Evolutionary conservation across 1,139 yeast genomes (phyloP).

Genomic region (Nakaseomyces bracarensis): DNA sequence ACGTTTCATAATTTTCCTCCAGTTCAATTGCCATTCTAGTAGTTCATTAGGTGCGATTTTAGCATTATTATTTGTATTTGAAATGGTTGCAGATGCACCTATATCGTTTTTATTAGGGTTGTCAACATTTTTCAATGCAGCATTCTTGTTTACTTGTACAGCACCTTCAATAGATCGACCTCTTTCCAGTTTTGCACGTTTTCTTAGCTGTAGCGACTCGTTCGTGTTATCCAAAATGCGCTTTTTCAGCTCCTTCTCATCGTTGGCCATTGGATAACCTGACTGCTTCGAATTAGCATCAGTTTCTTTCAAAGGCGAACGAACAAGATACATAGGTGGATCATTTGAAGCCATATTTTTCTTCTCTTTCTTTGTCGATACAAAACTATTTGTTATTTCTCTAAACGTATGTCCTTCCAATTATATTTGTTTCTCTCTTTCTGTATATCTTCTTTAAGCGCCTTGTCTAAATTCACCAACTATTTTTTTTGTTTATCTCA

Average conservation of each 20-base stretch:
- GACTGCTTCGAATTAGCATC: constrained; percentile 25
- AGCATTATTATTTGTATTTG: constrained; percentile 12
- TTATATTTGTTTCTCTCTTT: too few relatives aligned
- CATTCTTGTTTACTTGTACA: constrained; percentile 20
- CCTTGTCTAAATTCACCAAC: too few relatives aligned
- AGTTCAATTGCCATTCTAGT: constrained; percentile 68
- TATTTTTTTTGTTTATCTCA: too few relatives aligned
- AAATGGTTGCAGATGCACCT: constrained; percentile 16
- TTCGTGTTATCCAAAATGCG: constrained; percentile 9
- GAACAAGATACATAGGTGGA: background rate
- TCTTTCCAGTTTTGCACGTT: constrained; percentile 17
- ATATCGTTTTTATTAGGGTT: constrained; percentile 15
- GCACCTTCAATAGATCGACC: constrained; percentile 31
- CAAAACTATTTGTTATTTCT: too few relatives aligned
- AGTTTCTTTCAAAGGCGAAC: constrained; percentile 30
- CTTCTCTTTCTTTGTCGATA: background rate
- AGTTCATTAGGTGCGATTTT: constrained; percentile 37
- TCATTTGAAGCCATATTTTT: constrained; percentile 2
- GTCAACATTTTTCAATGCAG: constrained; percentile 17
- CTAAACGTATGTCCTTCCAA: too few relatives aligned
- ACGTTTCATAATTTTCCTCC: constrained; percentile 66
- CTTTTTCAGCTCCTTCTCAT: constrained; percentile 8
- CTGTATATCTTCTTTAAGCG: too few relatives aligned
- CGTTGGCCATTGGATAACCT: constrained; percentile 5
- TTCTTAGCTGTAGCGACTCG: constrained; percentile 6